Evolutionary conservation across 495 filamentous ascomycete species (phyloP).

Genomic region (Podospora sp.): DNA sequence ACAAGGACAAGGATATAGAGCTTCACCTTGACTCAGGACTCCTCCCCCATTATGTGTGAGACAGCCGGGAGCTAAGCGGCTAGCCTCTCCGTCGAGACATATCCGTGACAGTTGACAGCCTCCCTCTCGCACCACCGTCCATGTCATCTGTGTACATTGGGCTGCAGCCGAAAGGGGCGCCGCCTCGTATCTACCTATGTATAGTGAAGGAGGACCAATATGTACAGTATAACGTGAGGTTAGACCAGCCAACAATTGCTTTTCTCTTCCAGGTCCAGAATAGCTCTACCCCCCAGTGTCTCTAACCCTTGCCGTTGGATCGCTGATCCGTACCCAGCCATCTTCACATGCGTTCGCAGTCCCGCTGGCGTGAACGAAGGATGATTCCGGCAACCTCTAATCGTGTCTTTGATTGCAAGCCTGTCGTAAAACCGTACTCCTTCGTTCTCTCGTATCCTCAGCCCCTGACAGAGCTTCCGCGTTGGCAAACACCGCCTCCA

Average conservation of each 20-base stretch:
- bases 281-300: neutral
- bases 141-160: constrained; percentile 12
- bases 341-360: constrained; percentile 6
- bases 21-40: neutral
- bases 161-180: neutral
- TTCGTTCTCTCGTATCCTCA: constrained; percentile 2
- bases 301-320: neutral
- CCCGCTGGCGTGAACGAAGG: constrained; percentile 9
- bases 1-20: neutral
- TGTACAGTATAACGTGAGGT: constrained; percentile 6
- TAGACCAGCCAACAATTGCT: constrained; percentile 21
- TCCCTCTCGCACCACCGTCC: neutral
- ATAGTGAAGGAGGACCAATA: neutral
- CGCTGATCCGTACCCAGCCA: neutral
- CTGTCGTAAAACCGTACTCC: neutral
- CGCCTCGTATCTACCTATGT: constrained; percentile 6
- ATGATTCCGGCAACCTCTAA: neutral
- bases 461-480: neutral
- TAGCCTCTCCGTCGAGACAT: neutral
- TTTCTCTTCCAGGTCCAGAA: constrained; percentile 9
- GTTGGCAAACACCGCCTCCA: neutral
- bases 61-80: neutral
- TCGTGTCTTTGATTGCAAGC: constrained; percentile 5
- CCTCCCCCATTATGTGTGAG: no score
- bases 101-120: neutral